phyloP scores from a whole-genome alignment of 345 rosid species.

The Dovyalis caffra region DNA sequence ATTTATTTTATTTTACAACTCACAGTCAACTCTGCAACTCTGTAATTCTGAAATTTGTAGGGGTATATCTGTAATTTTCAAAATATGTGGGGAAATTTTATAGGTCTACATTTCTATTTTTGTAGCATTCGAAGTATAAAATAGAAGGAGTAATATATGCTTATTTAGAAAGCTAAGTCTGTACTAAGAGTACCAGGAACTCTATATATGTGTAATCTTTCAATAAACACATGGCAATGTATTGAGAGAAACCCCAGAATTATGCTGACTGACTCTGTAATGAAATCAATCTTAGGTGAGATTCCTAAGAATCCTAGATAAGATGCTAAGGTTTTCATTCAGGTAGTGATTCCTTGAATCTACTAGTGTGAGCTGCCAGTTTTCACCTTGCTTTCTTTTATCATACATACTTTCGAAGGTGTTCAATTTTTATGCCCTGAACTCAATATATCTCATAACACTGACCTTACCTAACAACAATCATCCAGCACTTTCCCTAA shows the following conservation, averaged over 20 bases:
- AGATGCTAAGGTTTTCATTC: background rate
- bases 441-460: background rate
- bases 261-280: background rate
- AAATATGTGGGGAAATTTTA: background rate
- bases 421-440: background rate
- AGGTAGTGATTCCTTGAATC: background rate
- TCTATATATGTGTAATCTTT: background rate
- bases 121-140: background rate
- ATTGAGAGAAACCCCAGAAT: background rate
- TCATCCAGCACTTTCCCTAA: background rate
- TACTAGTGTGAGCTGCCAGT: background rate
- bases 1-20: background rate
- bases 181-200: background rate
- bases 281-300: background rate
- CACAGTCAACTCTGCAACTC: background rate
- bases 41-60: background rate
- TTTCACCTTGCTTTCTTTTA: background rate
- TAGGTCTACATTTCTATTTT: background rate
- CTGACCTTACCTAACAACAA: background rate
- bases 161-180: background rate
- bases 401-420: background rate
- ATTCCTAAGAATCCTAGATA: background rate
- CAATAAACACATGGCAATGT: background rate
- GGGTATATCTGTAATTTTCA: background rate
- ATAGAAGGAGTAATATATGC: background rate